These are phyloP conservation scores for Leptoxyphium fumago DNA, from an alignment of 2,329 filamentous ascomycete genomes.

Conservation along the genomic window DNA sequence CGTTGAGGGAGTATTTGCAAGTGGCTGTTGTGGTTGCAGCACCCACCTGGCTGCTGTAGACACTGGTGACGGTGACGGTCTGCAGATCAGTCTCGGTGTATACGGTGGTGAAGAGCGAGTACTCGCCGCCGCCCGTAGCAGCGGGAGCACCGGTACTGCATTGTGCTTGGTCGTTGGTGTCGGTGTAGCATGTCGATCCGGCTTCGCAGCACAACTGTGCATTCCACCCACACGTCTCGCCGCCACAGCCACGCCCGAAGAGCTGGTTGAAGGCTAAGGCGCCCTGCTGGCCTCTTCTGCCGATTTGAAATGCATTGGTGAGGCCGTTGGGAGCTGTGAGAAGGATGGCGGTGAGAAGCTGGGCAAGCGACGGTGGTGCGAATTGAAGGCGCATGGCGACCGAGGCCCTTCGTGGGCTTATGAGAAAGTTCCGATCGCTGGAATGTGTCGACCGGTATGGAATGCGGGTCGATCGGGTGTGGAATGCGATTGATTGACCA, in stretches of 20 bases:
- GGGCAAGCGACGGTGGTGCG: constrained; percentile 12
- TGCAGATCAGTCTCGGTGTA: constrained; percentile 40
- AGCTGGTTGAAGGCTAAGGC: constrained; percentile 21
- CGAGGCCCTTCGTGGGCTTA: background rate
- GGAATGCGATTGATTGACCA: background rate
- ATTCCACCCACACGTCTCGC: constrained; percentile 36
- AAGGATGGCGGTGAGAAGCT: constrained; percentile 15
- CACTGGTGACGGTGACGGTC: constrained; percentile 37
- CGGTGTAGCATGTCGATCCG: constrained; percentile 34
- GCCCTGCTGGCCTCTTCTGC: constrained; percentile 7
- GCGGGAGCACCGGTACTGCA: constrained; percentile 22
- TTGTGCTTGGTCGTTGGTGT: constrained; percentile 32
- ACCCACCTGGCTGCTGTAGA: constrained; percentile 34
- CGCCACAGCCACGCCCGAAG: constrained; percentile 27
- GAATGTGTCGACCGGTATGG: background rate
- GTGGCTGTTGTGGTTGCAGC: constrained; percentile 14
- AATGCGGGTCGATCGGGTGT: too few relatives aligned
- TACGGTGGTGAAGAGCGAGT: constrained; percentile 43
- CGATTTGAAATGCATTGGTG: constrained; percentile 13
- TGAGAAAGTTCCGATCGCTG: background rate
- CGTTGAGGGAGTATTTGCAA: constrained; percentile 32
- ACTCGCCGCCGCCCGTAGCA: constrained; percentile 27
- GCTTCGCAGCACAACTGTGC: constrained; percentile 35
- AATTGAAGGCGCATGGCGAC: background rate
- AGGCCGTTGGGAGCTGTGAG: constrained; percentile 13